A percentile compares a stretch with the other conserved stretches of the same genome.
phyloP scores from a whole-genome alignment of 2,329 filamentous ascomycete genomes.

The Sporothrix curviconia region DNA sequence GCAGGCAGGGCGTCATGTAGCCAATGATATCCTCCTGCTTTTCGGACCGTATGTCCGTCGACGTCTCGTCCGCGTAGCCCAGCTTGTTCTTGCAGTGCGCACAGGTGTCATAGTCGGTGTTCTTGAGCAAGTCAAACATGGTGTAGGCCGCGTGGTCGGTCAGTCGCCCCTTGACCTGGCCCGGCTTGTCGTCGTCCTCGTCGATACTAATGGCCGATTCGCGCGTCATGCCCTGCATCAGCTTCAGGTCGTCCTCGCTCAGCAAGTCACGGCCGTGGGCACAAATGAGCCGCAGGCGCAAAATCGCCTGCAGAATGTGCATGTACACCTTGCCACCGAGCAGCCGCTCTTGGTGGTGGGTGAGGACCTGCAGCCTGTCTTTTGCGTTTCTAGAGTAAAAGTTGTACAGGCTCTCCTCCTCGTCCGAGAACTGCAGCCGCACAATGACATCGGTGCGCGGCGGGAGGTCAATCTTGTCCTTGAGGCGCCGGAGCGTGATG shows the following conservation, averaged over 20 bases:
- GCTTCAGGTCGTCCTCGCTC: conserved; percentile 71
- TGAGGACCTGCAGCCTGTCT: conserved; percentile 71
- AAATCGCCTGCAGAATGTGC: conserved; percentile 84
- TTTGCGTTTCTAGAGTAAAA: conserved; percentile 77
- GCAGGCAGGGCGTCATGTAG: conserved; percentile 80
- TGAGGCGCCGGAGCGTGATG: conserved; percentile 85
- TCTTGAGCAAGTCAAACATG: conserved; percentile 75
- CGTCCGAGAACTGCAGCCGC: conserved; percentile 64
- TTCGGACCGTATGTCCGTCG: conserved; percentile 47
- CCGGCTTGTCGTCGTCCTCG: conserved; percentile 56
- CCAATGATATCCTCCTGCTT: conserved; percentile 61
- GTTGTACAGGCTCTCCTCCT: conserved; percentile 74
- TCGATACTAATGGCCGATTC: conserved; percentile 86
- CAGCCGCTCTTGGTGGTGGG: conserved; percentile 55
- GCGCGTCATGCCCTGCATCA: conserved; percentile 73
- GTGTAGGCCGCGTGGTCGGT: conserved; percentile 72
- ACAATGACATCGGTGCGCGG: conserved; percentile 66
- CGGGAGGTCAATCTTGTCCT: conserved; percentile 83
- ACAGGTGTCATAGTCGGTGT: conserved; percentile 72
- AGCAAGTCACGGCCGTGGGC: conserved; percentile 92
- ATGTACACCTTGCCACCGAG: conserved; percentile 85
- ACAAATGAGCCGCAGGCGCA: conserved; percentile 82
- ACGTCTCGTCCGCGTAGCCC: conserved; percentile 37
- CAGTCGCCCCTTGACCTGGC: conserved; percentile 46
- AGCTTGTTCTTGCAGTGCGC: conserved; percentile 62